phyloP scores from a whole-genome alignment of 306 rosid species.

The Hippophae tibetana region DNA sequence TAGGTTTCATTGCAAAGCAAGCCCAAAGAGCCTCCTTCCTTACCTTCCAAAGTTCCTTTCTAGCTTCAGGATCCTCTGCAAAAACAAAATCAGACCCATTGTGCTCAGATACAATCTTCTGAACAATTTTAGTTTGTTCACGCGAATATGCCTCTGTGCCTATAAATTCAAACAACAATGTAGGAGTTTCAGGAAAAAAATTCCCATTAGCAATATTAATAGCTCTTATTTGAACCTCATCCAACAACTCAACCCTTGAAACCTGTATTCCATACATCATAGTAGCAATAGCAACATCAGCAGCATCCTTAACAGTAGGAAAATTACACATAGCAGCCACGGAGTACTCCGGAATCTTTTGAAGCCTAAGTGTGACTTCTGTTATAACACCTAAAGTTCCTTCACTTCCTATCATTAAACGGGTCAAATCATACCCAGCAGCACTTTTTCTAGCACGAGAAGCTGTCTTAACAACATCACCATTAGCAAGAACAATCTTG shows the following conservation, averaged over 20 bases:
- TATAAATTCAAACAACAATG: conserved; percentile 82
- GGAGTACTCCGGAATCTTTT: conserved; percentile 74
- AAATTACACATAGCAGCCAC: conserved; percentile 99
- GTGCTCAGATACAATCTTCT: conserved; percentile 69
- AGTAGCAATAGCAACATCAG: conserved; percentile 88
- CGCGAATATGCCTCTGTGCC: conserved; percentile 98
- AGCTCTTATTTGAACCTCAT: conserved; percentile 90
- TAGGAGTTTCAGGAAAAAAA: conserved; percentile 63
- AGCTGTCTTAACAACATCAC: conserved; percentile 84
- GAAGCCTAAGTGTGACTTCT: conserved; percentile 84
- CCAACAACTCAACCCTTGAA: conserved; percentile 89
- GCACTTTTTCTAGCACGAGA: conserved; percentile 97
- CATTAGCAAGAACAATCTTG: conserved; percentile 65
- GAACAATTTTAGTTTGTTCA: conserved; percentile 84
- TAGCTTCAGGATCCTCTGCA: conserved; percentile 80
- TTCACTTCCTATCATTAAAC: conserved; percentile 95
- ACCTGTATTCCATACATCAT: conserved; percentile 97
- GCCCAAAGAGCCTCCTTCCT: conserved; percentile 98
- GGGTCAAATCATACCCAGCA: conserved; percentile 98
- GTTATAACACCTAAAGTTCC: conserved; percentile 92
- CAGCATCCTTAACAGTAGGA: conserved; percentile 84
- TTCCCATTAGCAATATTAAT: conserved; percentile 89
- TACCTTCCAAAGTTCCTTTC: conserved; percentile 92
- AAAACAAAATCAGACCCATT: conserved; percentile 89
- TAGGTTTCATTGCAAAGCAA: conserved; percentile 78